These are phyloP conservation scores for Castanopsis chinensis DNA, from an alignment of 306 rosid genomes.

Conservation along the genomic window DNA sequence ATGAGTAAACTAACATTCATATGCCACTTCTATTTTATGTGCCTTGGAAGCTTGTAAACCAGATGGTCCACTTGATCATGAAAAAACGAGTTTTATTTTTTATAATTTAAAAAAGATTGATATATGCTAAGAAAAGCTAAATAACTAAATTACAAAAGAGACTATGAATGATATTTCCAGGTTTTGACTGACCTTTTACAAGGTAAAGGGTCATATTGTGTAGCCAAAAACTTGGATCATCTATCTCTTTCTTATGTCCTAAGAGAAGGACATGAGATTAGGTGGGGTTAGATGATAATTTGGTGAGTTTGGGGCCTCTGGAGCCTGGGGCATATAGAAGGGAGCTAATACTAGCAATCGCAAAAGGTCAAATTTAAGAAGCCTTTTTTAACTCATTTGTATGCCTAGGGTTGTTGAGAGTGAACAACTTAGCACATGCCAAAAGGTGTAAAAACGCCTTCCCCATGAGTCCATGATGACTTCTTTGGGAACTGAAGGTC, in stretches of 20 bases:
- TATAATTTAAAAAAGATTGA: no score
- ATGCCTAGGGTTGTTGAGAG: slow-evolving; percentile 15
- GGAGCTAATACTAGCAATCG: not conserved
- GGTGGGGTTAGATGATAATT: slow-evolving; percentile 19
- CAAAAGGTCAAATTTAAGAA: not conserved
- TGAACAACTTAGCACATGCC: slow-evolving; percentile 4
- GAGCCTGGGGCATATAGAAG: slow-evolving; percentile 12
- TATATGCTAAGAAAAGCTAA: not conserved
- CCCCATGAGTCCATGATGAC: slow-evolving; percentile 8
- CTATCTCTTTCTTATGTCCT: not conserved
- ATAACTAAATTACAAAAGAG: not conserved
- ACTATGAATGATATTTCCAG: not conserved
- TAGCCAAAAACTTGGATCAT: not conserved
- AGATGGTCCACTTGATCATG: no score
- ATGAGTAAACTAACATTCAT: not conserved
- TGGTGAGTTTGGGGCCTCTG: not conserved
- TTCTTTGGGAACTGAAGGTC: slow-evolving; percentile 13
- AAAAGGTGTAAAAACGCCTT: slow-evolving; percentile 1
- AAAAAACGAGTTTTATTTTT: no score
- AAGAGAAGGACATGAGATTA: slow-evolving; percentile 23
- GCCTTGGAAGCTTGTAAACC: not conserved
- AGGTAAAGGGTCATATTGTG: no score
- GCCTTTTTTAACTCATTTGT: slow-evolving; percentile 11
- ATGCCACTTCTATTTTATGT: not conserved
- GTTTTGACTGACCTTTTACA: no score